These are phyloP conservation scores for Exophiala calicioides DNA, from an alignment of 2,329 filamentous ascomycete species.

Conservation along the genomic window DNA sequence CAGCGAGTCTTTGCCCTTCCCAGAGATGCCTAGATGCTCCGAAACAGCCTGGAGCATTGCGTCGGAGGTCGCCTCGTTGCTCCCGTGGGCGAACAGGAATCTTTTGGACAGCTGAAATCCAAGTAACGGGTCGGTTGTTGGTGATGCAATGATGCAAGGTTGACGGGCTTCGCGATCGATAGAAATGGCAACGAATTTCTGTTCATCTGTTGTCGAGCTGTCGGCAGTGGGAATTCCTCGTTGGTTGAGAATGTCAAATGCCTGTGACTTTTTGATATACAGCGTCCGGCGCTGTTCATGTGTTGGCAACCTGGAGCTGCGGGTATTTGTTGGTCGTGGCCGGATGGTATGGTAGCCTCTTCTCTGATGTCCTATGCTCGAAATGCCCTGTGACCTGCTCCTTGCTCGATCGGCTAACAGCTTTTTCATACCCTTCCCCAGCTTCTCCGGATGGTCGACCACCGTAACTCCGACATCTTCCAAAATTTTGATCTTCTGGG, in stretches of 20 bases:
- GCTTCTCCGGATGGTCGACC: conserved; percentile 74
- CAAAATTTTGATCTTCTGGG: conserved; percentile 68
- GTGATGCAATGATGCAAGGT: conserved; percentile 65
- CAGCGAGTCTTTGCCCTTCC: conserved; percentile 48
- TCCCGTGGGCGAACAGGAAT: conserved; percentile 64
- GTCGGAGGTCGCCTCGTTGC: conserved; percentile 49
- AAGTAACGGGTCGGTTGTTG: conserved; percentile 48
- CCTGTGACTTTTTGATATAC: conserved; percentile 57
- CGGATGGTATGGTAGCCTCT: conserved; percentile 55
- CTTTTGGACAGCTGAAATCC: conserved; percentile 48
- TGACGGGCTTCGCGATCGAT: conserved; percentile 64
- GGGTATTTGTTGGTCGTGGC: no score
- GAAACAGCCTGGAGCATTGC: conserved; percentile 43
- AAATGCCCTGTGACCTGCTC: conserved; percentile 38
- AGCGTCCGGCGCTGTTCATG: conserved; percentile 52
- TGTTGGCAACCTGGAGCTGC: neutral
- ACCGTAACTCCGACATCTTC: conserved; percentile 66
- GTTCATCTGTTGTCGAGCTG: conserved; percentile 39
- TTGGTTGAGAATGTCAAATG: conserved; percentile 57
- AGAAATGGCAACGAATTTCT: conserved; percentile 62
- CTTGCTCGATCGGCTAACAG: conserved; percentile 52
- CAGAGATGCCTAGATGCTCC: conserved; percentile 56
- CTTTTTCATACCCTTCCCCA: conserved; percentile 67
- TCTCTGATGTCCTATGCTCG: conserved; percentile 43
- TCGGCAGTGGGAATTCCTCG: conserved; percentile 49